phyloP scores from a whole-genome alignment of 1,139 yeast genomes.

The Kluyveromyces marxianus region DNA sequence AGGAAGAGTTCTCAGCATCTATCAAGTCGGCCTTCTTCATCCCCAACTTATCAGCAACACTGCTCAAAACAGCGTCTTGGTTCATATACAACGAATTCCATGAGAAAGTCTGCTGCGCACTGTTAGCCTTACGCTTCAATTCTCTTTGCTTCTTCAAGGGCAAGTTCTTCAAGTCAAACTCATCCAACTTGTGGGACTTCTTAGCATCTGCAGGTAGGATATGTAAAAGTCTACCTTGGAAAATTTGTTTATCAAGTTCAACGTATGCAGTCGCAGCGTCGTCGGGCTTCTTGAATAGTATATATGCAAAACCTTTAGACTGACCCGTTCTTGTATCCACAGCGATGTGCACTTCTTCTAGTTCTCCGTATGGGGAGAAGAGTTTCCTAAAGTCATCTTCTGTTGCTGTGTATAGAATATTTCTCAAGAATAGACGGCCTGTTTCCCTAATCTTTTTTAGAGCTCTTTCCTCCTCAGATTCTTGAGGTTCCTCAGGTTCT shows the following conservation, averaged over 20 bases:
- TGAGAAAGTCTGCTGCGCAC: conserved; percentile 77
- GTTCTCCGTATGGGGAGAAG: conserved; percentile 39
- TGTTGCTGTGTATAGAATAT: conserved; percentile 69
- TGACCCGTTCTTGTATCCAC: conserved; percentile 83
- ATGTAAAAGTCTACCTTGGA: conserved; percentile 90
- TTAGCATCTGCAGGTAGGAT: conserved; percentile 80
- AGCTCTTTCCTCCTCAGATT: conserved; percentile 41
- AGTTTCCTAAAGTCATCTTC: conserved; percentile 69
- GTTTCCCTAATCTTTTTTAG: conserved; percentile 53
- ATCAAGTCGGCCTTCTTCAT: conserved; percentile 73
- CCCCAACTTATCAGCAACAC: conserved; percentile 82
- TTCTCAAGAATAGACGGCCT: conserved; percentile 83
- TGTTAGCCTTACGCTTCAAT: conserved; percentile 73
- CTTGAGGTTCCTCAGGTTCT: conserved; percentile 35
- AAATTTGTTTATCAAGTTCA: conserved; percentile 75
- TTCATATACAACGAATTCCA: conserved; percentile 95
- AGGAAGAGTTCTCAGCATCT: conserved; percentile 77
- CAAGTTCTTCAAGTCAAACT: conserved; percentile 79
- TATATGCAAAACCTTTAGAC: conserved; percentile 89
- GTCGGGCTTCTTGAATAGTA: conserved; percentile 56
- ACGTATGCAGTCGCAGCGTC: conserved; percentile 73
- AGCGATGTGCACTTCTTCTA: conserved; percentile 84
- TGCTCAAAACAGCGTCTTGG: conserved; percentile 83
- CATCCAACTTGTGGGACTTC: conserved; percentile 74
- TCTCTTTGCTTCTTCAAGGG: conserved; percentile 90